Conservation (phyloP, 2,329 filamentous ascomycete species). For the Ophiostoma ips region DNA sequence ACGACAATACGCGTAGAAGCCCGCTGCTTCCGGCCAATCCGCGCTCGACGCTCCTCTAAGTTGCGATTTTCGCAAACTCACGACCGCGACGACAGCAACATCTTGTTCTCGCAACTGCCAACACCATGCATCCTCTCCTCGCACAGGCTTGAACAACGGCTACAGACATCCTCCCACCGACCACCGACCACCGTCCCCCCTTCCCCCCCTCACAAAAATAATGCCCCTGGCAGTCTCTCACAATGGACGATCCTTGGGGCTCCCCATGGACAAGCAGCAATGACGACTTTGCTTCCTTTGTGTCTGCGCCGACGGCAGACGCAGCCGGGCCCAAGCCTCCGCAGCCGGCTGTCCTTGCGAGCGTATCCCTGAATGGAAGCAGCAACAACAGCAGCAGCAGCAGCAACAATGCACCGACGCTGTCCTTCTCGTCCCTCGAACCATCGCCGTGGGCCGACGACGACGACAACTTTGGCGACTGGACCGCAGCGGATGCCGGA, state of each 20-base stretch:
- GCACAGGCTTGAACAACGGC: too few relatives aligned
- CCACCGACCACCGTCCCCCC: neutral
- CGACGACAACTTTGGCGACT: conserved; percentile 26
- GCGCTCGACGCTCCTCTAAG: too few relatives aligned
- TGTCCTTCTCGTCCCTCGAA: conserved; percentile 8
- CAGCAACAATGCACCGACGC: conserved; percentile 17
- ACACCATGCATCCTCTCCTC: too few relatives aligned
- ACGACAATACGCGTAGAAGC: too few relatives aligned
- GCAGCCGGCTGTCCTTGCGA: conserved; percentile 26
- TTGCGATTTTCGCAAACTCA: too few relatives aligned
- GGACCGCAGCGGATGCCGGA: conserved; percentile 19
- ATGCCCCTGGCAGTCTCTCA: conserved; percentile 7
- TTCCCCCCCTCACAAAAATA: too few relatives aligned
- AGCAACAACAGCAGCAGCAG: conserved; percentile 7
- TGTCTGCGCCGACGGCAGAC: neutral
- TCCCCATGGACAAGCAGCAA: conserved; percentile 36
- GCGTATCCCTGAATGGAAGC: neutral
- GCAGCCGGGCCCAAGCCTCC: conserved; percentile 25
- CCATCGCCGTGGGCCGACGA: conserved; percentile 30
- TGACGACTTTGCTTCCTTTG: neutral
- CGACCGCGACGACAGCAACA: too few relatives aligned
- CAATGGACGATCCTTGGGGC: conserved; percentile 51
- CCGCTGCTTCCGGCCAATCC: too few relatives aligned
- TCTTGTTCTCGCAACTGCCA: too few relatives aligned
- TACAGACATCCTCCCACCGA: neutral